These are phyloP conservation scores for Diddensiella santjacobensis DNA, from an alignment of 805 yeast species.

Conservation along the genomic window DNA sequence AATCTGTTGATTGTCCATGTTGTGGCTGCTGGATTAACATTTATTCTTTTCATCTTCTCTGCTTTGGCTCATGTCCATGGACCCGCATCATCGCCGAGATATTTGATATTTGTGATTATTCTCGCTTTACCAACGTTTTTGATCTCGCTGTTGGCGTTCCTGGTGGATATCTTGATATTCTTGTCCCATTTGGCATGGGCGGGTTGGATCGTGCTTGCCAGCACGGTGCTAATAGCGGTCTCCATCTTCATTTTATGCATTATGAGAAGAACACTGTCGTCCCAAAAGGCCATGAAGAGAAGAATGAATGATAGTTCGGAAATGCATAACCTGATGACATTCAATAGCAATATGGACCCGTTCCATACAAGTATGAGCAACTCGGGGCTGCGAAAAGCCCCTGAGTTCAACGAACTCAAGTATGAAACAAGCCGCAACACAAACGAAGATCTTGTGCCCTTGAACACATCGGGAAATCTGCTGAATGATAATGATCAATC, in stretches of 20 bases:
- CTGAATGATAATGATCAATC: constrained; percentile 1
- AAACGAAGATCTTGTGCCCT: constrained; percentile 12
- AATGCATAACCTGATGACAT: constrained; percentile 17
- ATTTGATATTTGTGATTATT: constrained; percentile 49
- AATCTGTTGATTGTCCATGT: constrained; percentile 64
- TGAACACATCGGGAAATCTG: not conserved
- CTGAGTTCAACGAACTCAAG: constrained; percentile 22
- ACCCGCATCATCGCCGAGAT: constrained; percentile 38
- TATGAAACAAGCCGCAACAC: constrained; percentile 16
- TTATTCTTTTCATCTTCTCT: constrained; percentile 42
- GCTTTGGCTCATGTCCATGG: constrained; percentile 39
- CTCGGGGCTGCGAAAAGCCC: constrained; percentile 11
- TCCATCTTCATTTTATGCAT: constrained; percentile 66
- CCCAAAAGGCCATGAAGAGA: constrained; percentile 26
- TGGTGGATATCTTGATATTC: constrained; percentile 78
- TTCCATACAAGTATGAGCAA: constrained; percentile 8
- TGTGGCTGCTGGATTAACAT: constrained; percentile 54
- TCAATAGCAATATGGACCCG: constrained; percentile 13
- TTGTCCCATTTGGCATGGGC: constrained; percentile 71
- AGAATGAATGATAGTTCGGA: constrained; percentile 17
- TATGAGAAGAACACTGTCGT: constrained; percentile 57
- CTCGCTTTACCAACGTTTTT: constrained; percentile 68
- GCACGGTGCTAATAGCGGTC: constrained; percentile 62
- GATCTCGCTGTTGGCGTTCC: constrained; percentile 64
- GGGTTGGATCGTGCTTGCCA: constrained; percentile 78